Conservation (phyloP, 2,329 filamentous ascomycete genomes). For the Myriosclerotinia duriaeana region DNA sequence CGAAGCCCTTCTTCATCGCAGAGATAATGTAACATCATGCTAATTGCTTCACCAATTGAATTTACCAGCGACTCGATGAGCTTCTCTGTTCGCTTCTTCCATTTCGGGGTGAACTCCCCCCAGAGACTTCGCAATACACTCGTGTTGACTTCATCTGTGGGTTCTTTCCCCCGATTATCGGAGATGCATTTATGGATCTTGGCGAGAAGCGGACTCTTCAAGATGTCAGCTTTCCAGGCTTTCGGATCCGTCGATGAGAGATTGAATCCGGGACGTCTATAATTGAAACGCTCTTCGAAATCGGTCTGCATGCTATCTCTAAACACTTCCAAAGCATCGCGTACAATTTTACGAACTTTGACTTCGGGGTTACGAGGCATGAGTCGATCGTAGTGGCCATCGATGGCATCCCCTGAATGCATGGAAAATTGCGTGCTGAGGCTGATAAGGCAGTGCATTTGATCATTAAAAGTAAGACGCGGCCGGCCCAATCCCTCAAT, state of each 20-base stretch:
- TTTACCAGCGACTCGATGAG: neutral
- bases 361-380: neutral
- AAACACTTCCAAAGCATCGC: slow-evolving; percentile 1
- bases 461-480: neutral
- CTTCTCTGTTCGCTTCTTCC: neutral
- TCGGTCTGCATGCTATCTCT: neutral
- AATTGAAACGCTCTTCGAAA: neutral
- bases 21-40: neutral
- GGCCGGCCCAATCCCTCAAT: slow-evolving; percentile 3
- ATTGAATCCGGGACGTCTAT: neutral
- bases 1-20: neutral
- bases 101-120: neutral
- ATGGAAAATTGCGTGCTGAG: neutral
- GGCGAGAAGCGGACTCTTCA: neutral
- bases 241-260: neutral
- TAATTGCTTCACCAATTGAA: neutral
- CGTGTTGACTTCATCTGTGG: slow-evolving; percentile 7
- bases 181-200: slow-evolving; percentile 3
- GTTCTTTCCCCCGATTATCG: slow-evolving; percentile 1
- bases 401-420: neutral
- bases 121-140: slow-evolving; percentile 9
- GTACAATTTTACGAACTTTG: slow-evolving; percentile 8
- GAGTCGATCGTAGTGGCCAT: slow-evolving; percentile 13
- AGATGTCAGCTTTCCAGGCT: neutral
- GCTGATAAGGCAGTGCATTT: neutral